phyloP scores from a whole-genome alignment of 2,329 filamentous ascomycete species.

The Aspergillus ibericus region DNA sequence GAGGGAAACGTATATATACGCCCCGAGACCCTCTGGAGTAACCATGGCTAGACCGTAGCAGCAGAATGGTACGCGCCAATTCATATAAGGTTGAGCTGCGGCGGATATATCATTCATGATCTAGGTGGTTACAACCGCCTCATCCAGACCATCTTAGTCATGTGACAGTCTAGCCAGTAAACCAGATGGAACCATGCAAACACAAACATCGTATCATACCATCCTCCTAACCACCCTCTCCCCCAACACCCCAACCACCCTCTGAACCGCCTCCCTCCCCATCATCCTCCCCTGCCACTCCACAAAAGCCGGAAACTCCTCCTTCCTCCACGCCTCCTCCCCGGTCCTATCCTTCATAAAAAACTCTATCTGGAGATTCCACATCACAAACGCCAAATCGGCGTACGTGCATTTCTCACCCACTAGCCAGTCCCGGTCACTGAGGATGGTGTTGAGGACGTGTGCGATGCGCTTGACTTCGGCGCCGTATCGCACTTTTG shows the following conservation, averaged over 20 bases:
- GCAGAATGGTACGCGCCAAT: no score
- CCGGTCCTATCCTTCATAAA: background rate
- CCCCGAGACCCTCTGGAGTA: no score
- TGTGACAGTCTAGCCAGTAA: no score
- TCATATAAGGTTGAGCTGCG: no score
- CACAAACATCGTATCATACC: no score
- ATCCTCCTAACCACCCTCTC: background rate
- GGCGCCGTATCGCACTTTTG: background rate
- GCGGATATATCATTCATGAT: no score
- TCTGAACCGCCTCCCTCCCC: background rate
- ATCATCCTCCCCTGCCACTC: background rate
- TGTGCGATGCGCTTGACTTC: background rate
- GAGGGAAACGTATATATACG: no score
- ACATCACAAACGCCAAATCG: slow-evolving; percentile 7
- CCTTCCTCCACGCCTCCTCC: background rate
- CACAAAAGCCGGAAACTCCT: slow-evolving; percentile 1
- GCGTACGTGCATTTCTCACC: background rate
- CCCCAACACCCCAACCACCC: background rate
- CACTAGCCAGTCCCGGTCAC: background rate
- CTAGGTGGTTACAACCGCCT: no score
- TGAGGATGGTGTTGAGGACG: background rate
- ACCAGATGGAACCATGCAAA: no score
- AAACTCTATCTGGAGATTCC: slow-evolving; percentile 4
- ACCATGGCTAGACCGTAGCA: no score
- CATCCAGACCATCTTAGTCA: no score